These are phyloP conservation scores for Scheffersomyces amazonensis DNA, from an alignment of 805 yeast genomes.

Conservation along the genomic window DNA sequence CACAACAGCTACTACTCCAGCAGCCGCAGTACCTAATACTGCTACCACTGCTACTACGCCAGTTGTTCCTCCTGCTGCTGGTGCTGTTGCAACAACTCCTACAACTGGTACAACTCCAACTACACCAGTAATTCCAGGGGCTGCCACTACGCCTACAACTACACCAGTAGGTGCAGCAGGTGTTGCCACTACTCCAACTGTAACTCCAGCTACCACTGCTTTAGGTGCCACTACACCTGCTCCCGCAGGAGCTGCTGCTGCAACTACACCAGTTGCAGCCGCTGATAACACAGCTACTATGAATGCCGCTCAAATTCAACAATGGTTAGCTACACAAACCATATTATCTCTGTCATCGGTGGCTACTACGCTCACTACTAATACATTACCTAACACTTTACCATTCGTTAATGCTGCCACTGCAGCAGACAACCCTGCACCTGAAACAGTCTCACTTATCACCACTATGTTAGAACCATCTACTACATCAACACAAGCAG, in stretches of 20 bases:
- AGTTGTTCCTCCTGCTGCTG: constrained; percentile 10
- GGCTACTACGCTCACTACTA: constrained; percentile 8
- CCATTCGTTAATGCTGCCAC: constrained; percentile 9
- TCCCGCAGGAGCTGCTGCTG: constrained; percentile 10
- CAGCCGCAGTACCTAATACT: constrained; percentile 15
- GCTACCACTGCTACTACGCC: constrained; percentile 14
- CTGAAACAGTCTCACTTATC: constrained; percentile 22
- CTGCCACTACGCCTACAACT: constrained; percentile 9
- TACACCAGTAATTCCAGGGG: constrained; percentile 9
- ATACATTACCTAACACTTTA: constrained; percentile 7
- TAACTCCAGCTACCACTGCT: constrained; percentile 8
- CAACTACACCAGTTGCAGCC: constrained; percentile 8
- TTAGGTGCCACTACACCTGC: constrained; percentile 7
- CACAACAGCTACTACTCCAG: constrained; percentile 13
- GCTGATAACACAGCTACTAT: constrained; percentile 13
- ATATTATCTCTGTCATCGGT: constrained; percentile 9
- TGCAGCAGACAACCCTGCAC: constrained; percentile 11
- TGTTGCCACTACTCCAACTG: constrained; percentile 11
- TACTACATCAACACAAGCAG: constrained; percentile 5
- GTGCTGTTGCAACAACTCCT: constrained; percentile 13
- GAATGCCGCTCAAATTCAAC: constrained; percentile 10
- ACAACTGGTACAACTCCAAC: constrained; percentile 12
- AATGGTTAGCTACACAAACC: constrained; percentile 4
- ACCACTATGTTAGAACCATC: constrained; percentile 20
- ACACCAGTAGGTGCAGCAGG: constrained; percentile 12